Evolutionary conservation across 805 yeast genomes (phyloP), one percentile per base, ranked within the genome.

Genomic region (Kazachstania taianensis): DNA sequence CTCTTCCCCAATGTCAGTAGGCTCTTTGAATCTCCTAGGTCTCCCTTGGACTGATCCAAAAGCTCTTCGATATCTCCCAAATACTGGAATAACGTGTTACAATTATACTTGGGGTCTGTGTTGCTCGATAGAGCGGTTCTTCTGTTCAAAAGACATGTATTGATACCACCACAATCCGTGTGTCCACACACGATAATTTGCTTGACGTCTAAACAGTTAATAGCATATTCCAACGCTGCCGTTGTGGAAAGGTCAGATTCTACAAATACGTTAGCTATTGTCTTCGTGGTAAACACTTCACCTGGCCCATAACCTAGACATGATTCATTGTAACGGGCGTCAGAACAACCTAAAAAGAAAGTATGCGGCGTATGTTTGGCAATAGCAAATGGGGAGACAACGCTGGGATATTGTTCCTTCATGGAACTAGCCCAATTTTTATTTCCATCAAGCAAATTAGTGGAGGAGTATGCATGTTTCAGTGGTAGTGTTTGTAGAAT

Each of bases 311-410:
- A 75, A 33, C 78, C 66, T 18, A 85, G 67, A 37, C 84, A 75
- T 29, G 70, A 67, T 54, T 87, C 96, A 44, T 86, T 81, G 39
- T 83, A 80, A 48, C 97, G 75, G 2, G 95, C 83, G 57, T 87
- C 97, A 3, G 94, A 78, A 55, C 97, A 87, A 3, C 96, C 94
- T 41, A 87, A 80, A 87, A 95, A 86, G 33, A 89, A 62, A 4
- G 95, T 84, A 59, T 84, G 92, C 14, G 97, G 97, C n/a, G 73
- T 28, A 22, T 41, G 44, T 35, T 28, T 38, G 2, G 38, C 17
- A 4, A 18, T 28, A 7, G 40, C 36, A 15, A 37, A 32, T 22
- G 40, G 40, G 12, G 40, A 28, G 51, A 81, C 68, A 7, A 81
- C 59, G 32, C 70, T 67, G 0, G 85, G 79, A 50, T 75, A 70